phyloP scores from a whole-genome alignment of 1,139 yeast genomes.

The Taphrina confusa region DNA sequence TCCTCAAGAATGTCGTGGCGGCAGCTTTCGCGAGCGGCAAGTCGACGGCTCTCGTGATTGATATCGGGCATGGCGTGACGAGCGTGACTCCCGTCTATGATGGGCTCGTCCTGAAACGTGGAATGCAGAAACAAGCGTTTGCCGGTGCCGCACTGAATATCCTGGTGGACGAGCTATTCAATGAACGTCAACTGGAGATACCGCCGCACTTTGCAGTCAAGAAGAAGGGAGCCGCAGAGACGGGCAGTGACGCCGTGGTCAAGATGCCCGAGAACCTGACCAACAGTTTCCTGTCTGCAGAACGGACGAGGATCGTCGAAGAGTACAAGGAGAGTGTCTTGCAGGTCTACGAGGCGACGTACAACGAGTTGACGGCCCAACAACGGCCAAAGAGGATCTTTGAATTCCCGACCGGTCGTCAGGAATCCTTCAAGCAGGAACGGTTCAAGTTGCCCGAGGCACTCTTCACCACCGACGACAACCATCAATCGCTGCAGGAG shows the following conservation, averaged over 20 bases:
- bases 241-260: slow-evolving; percentile 48
- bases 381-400: slow-evolving; percentile 54
- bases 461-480: slow-evolving; percentile 53
- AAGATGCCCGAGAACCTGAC: slow-evolving; percentile 44
- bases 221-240: slow-evolving; percentile 43
- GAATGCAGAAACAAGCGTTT: slow-evolving; percentile 37
- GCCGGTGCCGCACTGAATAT: slow-evolving; percentile 49
- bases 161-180: slow-evolving; percentile 40
- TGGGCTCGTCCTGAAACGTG: slow-evolving; percentile 75
- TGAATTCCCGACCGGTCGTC: slow-evolving; percentile 78
- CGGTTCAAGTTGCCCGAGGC: slow-evolving; percentile 72
- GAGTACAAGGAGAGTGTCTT: slow-evolving; percentile 66
- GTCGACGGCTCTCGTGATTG: slow-evolving; percentile 90
- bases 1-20: slow-evolving; percentile 85
- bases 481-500: slow-evolving; percentile 41
- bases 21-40: slow-evolving; percentile 91
- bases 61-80: slow-evolving; percentile 80
- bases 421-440: slow-evolving; percentile 58
- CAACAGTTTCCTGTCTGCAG: slow-evolving; percentile 44
- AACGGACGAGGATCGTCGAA: slow-evolving; percentile 41
- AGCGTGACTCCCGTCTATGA: slow-evolving; percentile 92
- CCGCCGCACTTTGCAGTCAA: slow-evolving; percentile 47
- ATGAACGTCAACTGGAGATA: slow-evolving; percentile 43
- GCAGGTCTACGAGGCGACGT: slow-evolving; percentile 54
- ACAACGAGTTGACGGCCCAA: slow-evolving; percentile 41